A percentile compares a stretch with the other conserved stretches of the same genome.
Conservation (phyloP, 139 green algal genomes). For the Tetradesmus obliquus region DNA sequence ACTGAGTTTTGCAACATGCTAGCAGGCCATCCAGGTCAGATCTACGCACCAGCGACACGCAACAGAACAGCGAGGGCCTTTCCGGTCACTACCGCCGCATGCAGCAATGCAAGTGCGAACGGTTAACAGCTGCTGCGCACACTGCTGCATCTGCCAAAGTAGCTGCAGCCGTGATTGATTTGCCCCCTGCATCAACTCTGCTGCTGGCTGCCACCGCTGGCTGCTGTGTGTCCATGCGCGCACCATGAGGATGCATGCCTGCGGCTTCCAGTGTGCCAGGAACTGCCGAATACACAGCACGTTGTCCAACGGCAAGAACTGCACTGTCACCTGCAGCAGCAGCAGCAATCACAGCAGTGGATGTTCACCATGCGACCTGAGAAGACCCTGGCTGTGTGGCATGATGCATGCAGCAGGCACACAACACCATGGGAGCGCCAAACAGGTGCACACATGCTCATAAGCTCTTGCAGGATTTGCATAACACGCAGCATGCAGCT, state of each 20-base stretch:
- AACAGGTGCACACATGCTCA: not conserved
- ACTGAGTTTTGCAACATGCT: no score
- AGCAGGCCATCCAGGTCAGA: no score
- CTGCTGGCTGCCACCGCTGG: not conserved
- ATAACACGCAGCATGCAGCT: not conserved
- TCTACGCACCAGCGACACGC: no score
- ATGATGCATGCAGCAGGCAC: not conserved
- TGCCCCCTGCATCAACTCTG: no score
- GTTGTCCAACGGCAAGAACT: constrained; percentile 67
- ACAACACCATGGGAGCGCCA: not conserved
- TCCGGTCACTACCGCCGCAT: no score
- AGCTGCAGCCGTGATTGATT: not conserved
- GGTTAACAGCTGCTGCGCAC: not conserved
- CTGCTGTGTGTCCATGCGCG: constrained; percentile 9
- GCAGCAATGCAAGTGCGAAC: no score
- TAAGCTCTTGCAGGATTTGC: not conserved
- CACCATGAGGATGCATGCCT: constrained; percentile 66
- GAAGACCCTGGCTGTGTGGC: not conserved
- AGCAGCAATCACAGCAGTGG: not conserved
- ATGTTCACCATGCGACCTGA: not conserved
- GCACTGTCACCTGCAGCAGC: constrained; percentile 60
- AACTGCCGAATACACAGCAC: constrained; percentile 54
- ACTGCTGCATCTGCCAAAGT: not conserved
- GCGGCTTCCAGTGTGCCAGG: constrained; percentile 61
- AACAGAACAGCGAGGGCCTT: no score